Conservation (phyloP, 2,329 filamentous ascomycete genomes). For the Cytospora piceae region DNA sequence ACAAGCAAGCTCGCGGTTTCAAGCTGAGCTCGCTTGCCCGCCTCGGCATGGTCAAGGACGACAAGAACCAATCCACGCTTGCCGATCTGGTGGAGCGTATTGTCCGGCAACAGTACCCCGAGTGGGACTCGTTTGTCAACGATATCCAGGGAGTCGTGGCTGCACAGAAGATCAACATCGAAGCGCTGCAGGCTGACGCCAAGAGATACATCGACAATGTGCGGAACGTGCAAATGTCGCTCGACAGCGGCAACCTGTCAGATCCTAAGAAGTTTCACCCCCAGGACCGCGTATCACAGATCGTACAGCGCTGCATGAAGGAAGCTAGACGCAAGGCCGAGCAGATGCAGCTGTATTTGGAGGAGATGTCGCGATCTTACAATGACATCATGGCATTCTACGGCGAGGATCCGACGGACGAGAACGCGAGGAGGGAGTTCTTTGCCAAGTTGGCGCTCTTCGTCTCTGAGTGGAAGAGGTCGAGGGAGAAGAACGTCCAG, state of each 20-base stretch:
- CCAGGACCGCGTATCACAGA: constrained; percentile 88
- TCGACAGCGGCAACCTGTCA: constrained; percentile 92
- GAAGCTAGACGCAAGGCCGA: constrained; percentile 94
- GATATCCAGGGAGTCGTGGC: constrained; percentile 81
- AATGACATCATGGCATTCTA: constrained; percentile 97
- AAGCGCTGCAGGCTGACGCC: constrained; percentile 85
- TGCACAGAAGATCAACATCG: constrained; percentile 90
- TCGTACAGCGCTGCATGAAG: constrained; percentile 94
- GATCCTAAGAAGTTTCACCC: constrained; percentile 98
- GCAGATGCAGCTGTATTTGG: constrained; percentile 90
- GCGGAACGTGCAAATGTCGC: constrained; percentile 86
- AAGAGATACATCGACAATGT: constrained; percentile 94
- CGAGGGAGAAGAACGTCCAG: constrained; percentile 84
- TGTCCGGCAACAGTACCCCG: constrained; percentile 92
- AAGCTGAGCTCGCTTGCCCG: constrained; percentile 93
- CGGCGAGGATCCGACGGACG: constrained; percentile 89
- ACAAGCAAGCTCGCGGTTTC: constrained; percentile 97
- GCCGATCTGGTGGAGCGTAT: constrained; percentile 96
- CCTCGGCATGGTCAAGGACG: constrained; percentile 97
- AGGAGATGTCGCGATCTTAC: constrained; percentile 89
- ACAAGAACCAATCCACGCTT: constrained; percentile 96
- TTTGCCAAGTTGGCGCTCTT: constrained; percentile 92
- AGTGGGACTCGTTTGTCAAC: constrained; percentile 87
- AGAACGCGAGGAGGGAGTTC: constrained; percentile 92
- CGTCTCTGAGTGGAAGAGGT: constrained; percentile 94